Percentiles rank a stretch among this genome's conserved stretches.
phyloP scores from a whole-genome alignment of 768 basidiomycete species.

The Tylopilus intermedius region DNA sequence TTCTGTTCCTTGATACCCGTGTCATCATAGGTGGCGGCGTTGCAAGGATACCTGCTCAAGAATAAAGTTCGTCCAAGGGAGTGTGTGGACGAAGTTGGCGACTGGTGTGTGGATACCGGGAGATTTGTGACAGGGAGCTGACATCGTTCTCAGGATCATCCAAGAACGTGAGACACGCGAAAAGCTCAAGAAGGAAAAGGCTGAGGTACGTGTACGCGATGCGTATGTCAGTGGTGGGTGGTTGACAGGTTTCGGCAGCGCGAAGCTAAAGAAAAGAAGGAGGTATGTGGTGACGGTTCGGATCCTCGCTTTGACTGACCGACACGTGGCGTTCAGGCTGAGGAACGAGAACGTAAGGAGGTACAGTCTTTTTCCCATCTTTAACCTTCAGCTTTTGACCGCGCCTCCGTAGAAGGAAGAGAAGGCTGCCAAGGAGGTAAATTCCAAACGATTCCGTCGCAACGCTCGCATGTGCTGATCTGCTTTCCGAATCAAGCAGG shows the following conservation, averaged over 20 bases:
- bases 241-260: slow-evolving; percentile 40
- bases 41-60: slow-evolving; percentile 84
- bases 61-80: slow-evolving; percentile 88
- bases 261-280: slow-evolving; percentile 77
- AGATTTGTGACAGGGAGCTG: not conserved
- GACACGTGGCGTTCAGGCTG: slow-evolving; percentile 35
- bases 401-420: slow-evolving; percentile 39
- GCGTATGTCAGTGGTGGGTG: not conserved
- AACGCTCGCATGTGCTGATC: slow-evolving; percentile 16
- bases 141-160: slow-evolving; percentile 40
- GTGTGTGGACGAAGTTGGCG: slow-evolving; percentile 73
- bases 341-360: slow-evolving; percentile 63
- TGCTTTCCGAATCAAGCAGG: slow-evolving; percentile 30
- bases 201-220: slow-evolving; percentile 37
- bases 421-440: slow-evolving; percentile 54
- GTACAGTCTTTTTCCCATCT: slow-evolving; percentile 27
- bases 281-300: slow-evolving; percentile 33
- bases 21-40: slow-evolving; percentile 58
- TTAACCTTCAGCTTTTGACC: slow-evolving; percentile 7
- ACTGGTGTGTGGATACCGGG: slow-evolving; percentile 47
- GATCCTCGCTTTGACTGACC: slow-evolving; percentile 1
- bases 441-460: slow-evolving; percentile 7
- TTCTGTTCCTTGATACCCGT: not conserved
- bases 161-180: slow-evolving; percentile 81
- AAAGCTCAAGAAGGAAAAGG: slow-evolving; percentile 78